Base-by-base conservation (phyloP, 768 basidiomycete species). In the Tylopilus sp. region DNA sequence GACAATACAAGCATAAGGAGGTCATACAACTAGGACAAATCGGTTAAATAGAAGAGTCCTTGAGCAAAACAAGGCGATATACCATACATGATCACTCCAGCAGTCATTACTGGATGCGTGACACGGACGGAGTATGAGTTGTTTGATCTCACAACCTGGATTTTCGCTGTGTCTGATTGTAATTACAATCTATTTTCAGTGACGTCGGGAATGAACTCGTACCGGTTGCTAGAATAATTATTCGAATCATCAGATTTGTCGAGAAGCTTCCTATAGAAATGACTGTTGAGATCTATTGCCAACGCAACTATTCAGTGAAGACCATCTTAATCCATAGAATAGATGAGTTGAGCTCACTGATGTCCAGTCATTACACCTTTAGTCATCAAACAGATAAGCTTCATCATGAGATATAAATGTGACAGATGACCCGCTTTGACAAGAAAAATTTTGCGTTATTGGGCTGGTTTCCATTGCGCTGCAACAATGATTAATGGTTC, bases 81-180 rank as follows among this genome's bases (percentile, higher is more conserved):
- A 66, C 65, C 60, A 48, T 55, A 66, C 28, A 53, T 3, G 40
- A 52, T 51, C 3, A 53, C 15, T 6, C n/a, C 51, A 23, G 55
- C 47, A 2, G 33, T 47, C 20, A 52, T 11, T 13, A 15, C 8
- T 12, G 55, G 55, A 7, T 56, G 35, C 2, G n/a, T 4, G 5
- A 53, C 12, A 30, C 42, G 4, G 2, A 49, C 1, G 2, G 21
- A 13, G 23, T 65, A 67, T 11, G 1, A 1, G 4, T 35, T 58
- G 1, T 44, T 6, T 21, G 30, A 40, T 15, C 0, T 33, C 15
- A 4, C 36, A 13, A 51, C 3, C 25, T 23, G 39, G 20, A 53
- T 20, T 15, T 48, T 40, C 6, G 22, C 23, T 18, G 25, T 12
- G 39, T 57, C 65, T 66, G 18, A 36, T 4, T 18, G 35, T 26